A percentile compares a stretch with the other conserved stretches of the same genome.
Conservation (phyloP, 106 monocot genomes). For the Triglochin maritima region DNA sequence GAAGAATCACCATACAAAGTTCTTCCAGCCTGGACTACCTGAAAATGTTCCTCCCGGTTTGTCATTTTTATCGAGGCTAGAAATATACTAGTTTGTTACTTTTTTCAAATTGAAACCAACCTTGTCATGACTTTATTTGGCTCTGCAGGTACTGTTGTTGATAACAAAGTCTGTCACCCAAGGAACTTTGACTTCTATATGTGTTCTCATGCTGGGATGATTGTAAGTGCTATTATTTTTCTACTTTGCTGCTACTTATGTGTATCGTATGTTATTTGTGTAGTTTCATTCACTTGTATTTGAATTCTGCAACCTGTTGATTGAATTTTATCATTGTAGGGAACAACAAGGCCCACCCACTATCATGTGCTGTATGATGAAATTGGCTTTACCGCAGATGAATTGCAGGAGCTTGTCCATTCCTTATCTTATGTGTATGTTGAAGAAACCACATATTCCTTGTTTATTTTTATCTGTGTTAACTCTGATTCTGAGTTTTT, state of each 20-base stretch:
- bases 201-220: conserved; percentile 92
- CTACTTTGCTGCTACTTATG: background rate
- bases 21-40: conserved; percentile 46
- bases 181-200: conserved; percentile 92
- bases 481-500: background rate
- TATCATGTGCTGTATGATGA: conserved; percentile 87
- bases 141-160: conserved; percentile 79
- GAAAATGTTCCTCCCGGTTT: conserved; percentile 88
- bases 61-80: conserved; percentile 6
- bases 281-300: background rate
- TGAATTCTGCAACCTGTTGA: background rate
- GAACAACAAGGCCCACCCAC: conserved; percentile 84
- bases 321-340: conserved; percentile 20
- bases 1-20: conserved; percentile 87
- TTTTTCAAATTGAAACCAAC: background rate
- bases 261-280: background rate
- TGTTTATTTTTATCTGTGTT: background rate
- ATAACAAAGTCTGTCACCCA: conserved; percentile 74
- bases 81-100: background rate
- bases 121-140: background rate
- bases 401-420: conserved; percentile 85
- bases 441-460: background rate
- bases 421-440: conserved; percentile 97
- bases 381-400: conserved; percentile 62
- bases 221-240: conserved; percentile 43